Evolutionary conservation across 2,329 filamentous ascomycete genomes (phyloP), one percentile per base, ranked within the genome.

Genomic region (Periconia digitata): DNA sequence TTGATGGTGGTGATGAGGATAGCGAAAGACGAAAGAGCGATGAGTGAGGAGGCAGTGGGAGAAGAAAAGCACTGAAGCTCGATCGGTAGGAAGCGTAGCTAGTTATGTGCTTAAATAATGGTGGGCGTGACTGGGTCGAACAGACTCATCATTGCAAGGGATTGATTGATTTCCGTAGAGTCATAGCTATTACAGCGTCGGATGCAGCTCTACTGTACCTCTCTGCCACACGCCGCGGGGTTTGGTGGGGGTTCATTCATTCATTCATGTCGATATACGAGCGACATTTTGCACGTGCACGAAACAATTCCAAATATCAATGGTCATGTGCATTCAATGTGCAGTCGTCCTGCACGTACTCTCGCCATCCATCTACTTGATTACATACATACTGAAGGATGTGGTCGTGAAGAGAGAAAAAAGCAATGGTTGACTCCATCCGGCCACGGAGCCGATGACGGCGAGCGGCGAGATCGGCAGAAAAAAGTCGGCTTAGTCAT

Each of bases 381-480:
- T 13, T 32, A 32, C 3, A 32, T 32, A 3, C n/a, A 32, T 32
- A 32, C n/a, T 32, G 27, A 10, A 32, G 3, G 4, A 13, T 15
- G 12, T 32, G 3, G 3, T 32, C 10, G 27, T 32, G n/a, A n/a
- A n/a, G n/a, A 4, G 27, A 6, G 8, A 32, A 32, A 13, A 15
- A 32, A 12, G 27, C n/a, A 32, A 32, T 32, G n/a, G n/a, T n/a
- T n/a, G n/a, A n/a, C n/a, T 32, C 4, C 27, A 13, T 32, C 8
- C n/a, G 12, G 3, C 27, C 12, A 32, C 10, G 4, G 10, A 54
- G 50, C 49, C 54, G 66, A 63, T 70, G 67, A 70, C 63, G 24
- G 45, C n/a, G n/a, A n/a, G 41, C 41, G 45, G 62, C 66, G 66
- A 63, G 54, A 55, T 66, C 63, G 67, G 65, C 54, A 49, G 12